These are phyloP conservation scores for Patellaria atrata DNA, from an alignment of 495 filamentous ascomycete genomes.

Conservation along the genomic window DNA sequence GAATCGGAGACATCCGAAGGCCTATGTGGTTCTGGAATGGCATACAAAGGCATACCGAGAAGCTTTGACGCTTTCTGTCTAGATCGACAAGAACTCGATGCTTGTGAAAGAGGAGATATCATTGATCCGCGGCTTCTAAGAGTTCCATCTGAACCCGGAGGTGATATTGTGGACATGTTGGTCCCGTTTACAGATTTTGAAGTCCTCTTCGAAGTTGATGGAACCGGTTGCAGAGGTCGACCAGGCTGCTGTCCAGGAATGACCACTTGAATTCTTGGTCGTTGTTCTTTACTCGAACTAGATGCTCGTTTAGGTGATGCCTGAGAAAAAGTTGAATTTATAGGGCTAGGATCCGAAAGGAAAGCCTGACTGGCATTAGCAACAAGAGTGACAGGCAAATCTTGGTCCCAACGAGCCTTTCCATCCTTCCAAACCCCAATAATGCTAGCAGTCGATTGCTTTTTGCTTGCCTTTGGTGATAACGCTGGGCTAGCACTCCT, in stretches of 20 bases:
- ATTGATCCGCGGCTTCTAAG: conserved; percentile 6
- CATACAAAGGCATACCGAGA: no score
- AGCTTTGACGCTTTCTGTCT: not conserved
- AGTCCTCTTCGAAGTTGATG: conserved; percentile 5
- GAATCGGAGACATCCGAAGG: conserved; percentile 7
- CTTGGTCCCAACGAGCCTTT: conserved; percentile 21
- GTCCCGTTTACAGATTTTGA: conserved; percentile 3
- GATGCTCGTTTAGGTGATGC: no score
- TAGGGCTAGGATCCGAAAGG: conserved; percentile 1
- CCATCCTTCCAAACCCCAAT: conserved; percentile 27
- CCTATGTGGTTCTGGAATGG: not conserved
- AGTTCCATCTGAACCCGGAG: conserved; percentile 4
- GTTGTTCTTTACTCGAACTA: conserved; percentile 5
- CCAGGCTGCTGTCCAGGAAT: conserved; percentile 16
- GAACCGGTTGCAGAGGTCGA: conserved; percentile 12
- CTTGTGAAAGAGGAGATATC: conserved; percentile 10
- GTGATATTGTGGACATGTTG: conserved; percentile 12
- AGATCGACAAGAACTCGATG: not conserved
- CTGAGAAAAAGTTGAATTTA: not conserved
- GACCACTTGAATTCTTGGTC: conserved; percentile 21
- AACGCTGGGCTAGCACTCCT: conserved; percentile 5
- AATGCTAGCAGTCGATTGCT: no score
- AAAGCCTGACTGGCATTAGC: conserved; percentile 2
- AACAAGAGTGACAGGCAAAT: conserved; percentile 1
- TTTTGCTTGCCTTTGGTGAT: conserved; percentile 3